Base-by-base conservation (phyloP, 1,139 yeast species). In the Zygosaccharomyces sapae region DNA sequence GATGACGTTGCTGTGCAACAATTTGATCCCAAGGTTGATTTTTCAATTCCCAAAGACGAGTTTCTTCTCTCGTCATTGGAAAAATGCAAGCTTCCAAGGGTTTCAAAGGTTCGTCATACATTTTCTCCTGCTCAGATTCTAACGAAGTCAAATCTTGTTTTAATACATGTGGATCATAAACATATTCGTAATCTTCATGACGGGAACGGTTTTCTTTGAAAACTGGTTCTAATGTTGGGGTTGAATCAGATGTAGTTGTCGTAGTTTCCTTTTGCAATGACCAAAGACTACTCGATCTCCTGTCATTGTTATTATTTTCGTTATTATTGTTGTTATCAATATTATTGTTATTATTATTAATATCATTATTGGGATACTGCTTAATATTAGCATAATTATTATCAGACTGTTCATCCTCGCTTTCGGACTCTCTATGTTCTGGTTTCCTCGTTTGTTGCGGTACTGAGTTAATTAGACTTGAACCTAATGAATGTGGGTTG, bases 31-130 rank as follows among this genome's bases (percentile, higher is more conserved):
- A 63, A 10, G 75, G 70, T 44, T 76, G 75, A 41, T 69, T 69
- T 54, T 77, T 71, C 38, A 85, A 61, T n/a, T 76, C 76, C 68
- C 79, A 74, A 22, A 75, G 70, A 47, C 71, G 71, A 10, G 76
- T 68, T 45, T 84, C 87, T 5, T 79, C 55, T 48, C 70, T 67
- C 34, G 70, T 69, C 64, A 82, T 66, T 0, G 95, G 95, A 54
- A 74, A 82, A 1, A 70, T 71, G 50, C 70, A 70, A 5, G 66
- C 64, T 8, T 61, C 61, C 4, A 65, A 55, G 5, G 58, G 52
- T 2, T 54, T 47, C 8, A 58, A 47, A 1, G 69, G 70, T 33
- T 44, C 33, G 13, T 41, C 31, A 18, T 45, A 30, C 13, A 22
- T 34, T 16, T 38, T 41, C 33, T 35, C 33, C 25, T 33, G 10